phyloP scores from a whole-genome alignment of 1,139 yeast genomes.

The Diutina ranongensis region DNA sequence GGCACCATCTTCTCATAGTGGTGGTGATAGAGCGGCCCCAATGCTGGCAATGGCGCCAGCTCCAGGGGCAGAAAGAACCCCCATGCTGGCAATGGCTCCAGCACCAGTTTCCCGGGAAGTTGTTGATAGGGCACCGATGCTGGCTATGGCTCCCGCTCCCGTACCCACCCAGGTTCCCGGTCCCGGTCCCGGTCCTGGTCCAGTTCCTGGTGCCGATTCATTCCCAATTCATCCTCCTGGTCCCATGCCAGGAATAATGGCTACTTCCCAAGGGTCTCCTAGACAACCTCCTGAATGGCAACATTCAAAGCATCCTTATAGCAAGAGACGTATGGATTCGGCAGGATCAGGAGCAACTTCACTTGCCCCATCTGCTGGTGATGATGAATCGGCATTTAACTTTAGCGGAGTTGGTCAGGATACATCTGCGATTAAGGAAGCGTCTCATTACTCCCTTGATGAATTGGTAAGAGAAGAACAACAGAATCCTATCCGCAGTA shows the following conservation, averaged over 20 bases:
- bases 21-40: too few relatives aligned
- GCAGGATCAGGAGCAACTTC: not conserved
- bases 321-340: not conserved
- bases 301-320: not conserved
- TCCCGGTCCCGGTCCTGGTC: not conserved
- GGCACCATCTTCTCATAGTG: not conserved
- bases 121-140: not conserved
- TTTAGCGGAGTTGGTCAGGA: not conserved
- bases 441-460: not conserved
- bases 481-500: not conserved
- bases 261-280: not conserved
- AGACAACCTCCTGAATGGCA: not conserved
- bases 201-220: not conserved
- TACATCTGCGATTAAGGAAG: not conserved
- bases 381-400: not conserved
- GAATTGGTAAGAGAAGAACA: not conserved
- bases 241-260: not conserved
- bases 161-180: not conserved
- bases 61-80: not conserved
- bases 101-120: not conserved
- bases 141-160: not conserved
- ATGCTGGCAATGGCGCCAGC: not conserved
- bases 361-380: not conserved
- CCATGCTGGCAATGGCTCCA: not conserved
- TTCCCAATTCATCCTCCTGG: not conserved